Evolutionary conservation across 371 early-diverging fungal species (phyloP), one percentile per base, ranked within the genome.

Genomic region (Cokeromyces recurvatus): DNA sequence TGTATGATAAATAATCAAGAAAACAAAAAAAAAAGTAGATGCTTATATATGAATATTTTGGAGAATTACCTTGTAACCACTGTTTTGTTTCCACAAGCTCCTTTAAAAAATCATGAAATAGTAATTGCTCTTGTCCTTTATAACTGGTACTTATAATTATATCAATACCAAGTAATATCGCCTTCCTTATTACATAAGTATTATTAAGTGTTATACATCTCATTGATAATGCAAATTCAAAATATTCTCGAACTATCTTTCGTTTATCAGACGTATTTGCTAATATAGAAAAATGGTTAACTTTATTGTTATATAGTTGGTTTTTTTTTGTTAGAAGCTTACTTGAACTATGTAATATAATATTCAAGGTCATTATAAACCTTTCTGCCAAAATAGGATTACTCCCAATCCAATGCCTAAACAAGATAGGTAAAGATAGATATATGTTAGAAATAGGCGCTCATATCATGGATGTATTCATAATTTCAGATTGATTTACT

Each of bases 11-110:
- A n/a, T n/a, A n/a, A n/a, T n/a, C n/a, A n/a, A n/a, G n/a, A n/a
- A n/a, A n/a, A n/a, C n/a, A n/a, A n/a, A n/a, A n/a, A n/a, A n/a
- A n/a, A n/a, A n/a, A n/a, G n/a, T n/a, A n/a, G n/a, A n/a, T n/a
- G n/a, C n/a, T n/a, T n/a, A n/a, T n/a, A n/a, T n/a, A n/a, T n/a
- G n/a, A n/a, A n/a, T n/a, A n/a, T n/a, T n/a, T n/a, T n/a, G n/a
- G n/a, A n/a, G n/a, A n/a, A n/a, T 41, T 60, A 71, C 71, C 66
- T 48, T 65, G 59, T 19, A 74, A 16, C 75, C 75, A 74, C 8
- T 60, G 49, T 54, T 54, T 66, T 3, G 57, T 61, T 12, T 59
- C 58, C 14, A 38, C 48, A 6, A 75, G 46, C 42, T 66, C 60
- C 24, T 15, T 55, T 24, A 40, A 31, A 43, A 57, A 69, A 24